A percentile compares a stretch with the other conserved stretches of the same genome.
phyloP scores from a whole-genome alignment of 345 rosid genomes.

The Luvunga scandens region DNA sequence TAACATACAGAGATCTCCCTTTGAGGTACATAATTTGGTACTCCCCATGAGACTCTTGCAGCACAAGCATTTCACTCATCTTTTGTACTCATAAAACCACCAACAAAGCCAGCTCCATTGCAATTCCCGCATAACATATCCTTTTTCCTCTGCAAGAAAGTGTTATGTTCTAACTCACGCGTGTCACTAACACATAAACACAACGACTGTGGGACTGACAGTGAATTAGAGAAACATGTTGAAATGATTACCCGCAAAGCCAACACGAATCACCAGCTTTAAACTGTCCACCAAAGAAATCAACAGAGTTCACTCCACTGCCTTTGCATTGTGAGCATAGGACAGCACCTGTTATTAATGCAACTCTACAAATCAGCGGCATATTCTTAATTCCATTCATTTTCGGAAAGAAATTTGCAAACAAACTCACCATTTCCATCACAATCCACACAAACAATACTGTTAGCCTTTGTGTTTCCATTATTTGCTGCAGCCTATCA shows the following conservation, averaged over 20 bases:
- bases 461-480: constrained; percentile 35
- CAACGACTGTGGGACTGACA: not conserved
- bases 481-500: constrained; percentile 35
- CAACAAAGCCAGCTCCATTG: constrained; percentile 66
- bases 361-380: not conserved
- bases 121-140: constrained; percentile 56
- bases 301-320: constrained; percentile 49
- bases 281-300: constrained; percentile 50
- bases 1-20: not conserved
- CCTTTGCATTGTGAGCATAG: constrained; percentile 64
- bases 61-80: constrained; percentile 37
- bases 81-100: constrained; percentile 60
- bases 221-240: not conserved
- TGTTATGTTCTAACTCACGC: not conserved
- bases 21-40: not conserved
- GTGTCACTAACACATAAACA: not conserved
- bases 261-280: constrained; percentile 56
- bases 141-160: constrained; percentile 46
- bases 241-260: constrained; percentile 55
- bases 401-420: not conserved
- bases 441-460: constrained; percentile 44
- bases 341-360: constrained; percentile 39
- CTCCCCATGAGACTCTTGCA: not conserved
- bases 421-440: constrained; percentile 45
- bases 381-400: not conserved